A percentile compares a stretch with the other conserved stretches of the same genome.
Conservation (phyloP, 306 rosid genomes). For the Comarum palustre region DNA sequence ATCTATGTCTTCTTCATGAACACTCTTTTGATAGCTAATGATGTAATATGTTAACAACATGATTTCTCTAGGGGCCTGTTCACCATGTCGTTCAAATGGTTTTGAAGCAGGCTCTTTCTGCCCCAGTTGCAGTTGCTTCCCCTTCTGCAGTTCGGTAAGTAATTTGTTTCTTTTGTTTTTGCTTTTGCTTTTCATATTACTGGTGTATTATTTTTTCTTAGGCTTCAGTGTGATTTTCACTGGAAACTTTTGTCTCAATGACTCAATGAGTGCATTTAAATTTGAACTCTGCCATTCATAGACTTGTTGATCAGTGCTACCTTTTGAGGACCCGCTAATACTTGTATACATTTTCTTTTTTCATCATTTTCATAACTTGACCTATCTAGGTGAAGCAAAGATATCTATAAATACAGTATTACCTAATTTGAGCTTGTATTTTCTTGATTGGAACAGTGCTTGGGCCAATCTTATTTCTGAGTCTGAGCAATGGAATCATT, state of each 20-base stretch:
- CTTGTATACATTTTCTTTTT: no score
- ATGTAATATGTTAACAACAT: conserved; percentile 12
- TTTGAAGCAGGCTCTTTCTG: conserved; percentile 66
- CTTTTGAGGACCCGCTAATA: not conserved
- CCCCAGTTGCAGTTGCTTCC: conserved; percentile 91
- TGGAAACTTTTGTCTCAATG: not conserved
- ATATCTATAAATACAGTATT: not conserved
- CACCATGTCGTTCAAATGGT: conserved; percentile 55
- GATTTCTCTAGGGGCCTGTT: conserved; percentile 68
- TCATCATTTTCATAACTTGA: conserved; percentile 1
- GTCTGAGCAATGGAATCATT: conserved; percentile 54
- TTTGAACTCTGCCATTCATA: not conserved
- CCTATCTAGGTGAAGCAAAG: not conserved
- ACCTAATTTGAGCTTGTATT: not conserved
- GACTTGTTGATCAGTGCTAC: not conserved
- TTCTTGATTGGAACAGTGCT: conserved; percentile 54
- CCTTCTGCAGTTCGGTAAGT: conserved; percentile 85
- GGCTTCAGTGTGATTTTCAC: conserved; percentile 10
- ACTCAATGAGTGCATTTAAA: not conserved
- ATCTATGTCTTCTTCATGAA: not conserved
- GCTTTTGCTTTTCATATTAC: not conserved
- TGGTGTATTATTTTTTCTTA: not conserved
- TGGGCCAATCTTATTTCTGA: conserved; percentile 71
- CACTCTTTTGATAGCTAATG: conserved; percentile 7
- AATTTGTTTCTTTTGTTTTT: not conserved